Base-by-base conservation (phyloP, 2,329 filamentous ascomycete species). In the Coniochaeta sp. region DNA sequence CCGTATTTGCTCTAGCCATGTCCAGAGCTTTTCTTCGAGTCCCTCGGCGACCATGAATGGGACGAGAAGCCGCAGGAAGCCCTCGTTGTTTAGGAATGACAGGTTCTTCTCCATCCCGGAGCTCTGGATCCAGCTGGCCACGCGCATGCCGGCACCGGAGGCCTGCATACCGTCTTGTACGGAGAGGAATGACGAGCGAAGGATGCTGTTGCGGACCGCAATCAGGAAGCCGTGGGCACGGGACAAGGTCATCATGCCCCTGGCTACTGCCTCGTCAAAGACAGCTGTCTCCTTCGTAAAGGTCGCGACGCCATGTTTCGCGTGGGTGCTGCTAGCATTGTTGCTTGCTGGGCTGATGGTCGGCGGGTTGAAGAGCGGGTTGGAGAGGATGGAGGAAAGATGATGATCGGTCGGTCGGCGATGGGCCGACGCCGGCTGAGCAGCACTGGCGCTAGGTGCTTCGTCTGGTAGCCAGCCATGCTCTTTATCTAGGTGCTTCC, bases 401-500 rank as follows among this genome's bases (percentile, higher is more conserved):
- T 86, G 83, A 17, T 74, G 76, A 62, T 78, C 81, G 63, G 72
- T 79, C 6, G 77, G 75, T 6, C 70, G 74, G 57, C 72, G 67
- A 38, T 65, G 67, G 28, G 62, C 17, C 14, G 55, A 22, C 31
- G 58, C 54, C 24, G 67, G 24, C 9, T 62, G 58, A 24, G 64
- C 31, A 22, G 62, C 34, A 58, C 38, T 31, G 57, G 59, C n/a
- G 57, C 62, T 11, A 54, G 64, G 43, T 40, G 64, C 63, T 9
- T 75, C 68, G 16, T 72, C 69, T 17, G 71, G 64, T 33, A 74
- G 67, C 67, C 73, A 78, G 62, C 82, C 82, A 66, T 86, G 80
- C 67, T 86, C 82, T 50, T 73, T 76, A 65, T 85, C 82, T n/a
- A 86, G 79, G 33, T 84, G 79, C 59, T 77, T 77, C 58, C 83